These are phyloP conservation scores for Paracoccidioides lutzii DNA, from an alignment of 2,329 filamentous ascomycete species.

Conservation along the genomic window DNA sequence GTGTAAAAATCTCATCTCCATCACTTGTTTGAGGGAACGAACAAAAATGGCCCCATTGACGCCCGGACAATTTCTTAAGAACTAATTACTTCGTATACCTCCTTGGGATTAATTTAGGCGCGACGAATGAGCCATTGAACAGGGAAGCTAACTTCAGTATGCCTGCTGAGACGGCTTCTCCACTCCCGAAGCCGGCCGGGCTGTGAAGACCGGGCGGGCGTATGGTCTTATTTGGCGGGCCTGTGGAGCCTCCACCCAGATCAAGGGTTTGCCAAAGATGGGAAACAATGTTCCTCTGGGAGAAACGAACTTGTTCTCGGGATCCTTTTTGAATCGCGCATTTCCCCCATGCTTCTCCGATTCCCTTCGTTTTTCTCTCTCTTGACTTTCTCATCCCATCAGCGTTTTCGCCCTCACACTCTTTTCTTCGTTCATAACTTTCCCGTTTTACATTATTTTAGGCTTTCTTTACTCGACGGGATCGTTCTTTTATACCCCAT, in stretches of 20 bases:
- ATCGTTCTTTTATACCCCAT: conserved; percentile 9
- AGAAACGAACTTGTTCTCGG: conserved; percentile 1
- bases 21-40: too few relatives aligned
- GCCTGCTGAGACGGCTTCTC: too few relatives aligned
- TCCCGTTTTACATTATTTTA: conserved; percentile 4
- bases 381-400: conserved; percentile 10
- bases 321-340: neutral
- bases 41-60: too few relatives aligned
- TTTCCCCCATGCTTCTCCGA: conserved; percentile 4
- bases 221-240: too few relatives aligned
- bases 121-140: too few relatives aligned
- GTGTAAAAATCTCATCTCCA: too few relatives aligned
- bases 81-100: too few relatives aligned
- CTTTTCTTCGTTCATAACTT: conserved; percentile 10
- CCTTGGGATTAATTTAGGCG: too few relatives aligned
- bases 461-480: conserved; percentile 1
- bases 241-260: neutral
- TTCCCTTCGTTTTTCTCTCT: conserved; percentile 8
- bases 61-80: too few relatives aligned
- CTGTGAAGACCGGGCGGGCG: too few relatives aligned
- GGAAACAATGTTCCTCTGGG: neutral
- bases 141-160: too few relatives aligned
- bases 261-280: neutral
- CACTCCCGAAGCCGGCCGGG: too few relatives aligned
- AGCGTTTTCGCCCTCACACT: conserved; percentile 6